Evolutionary conservation across 31 red algal genomes (phyloP).

Genomic region (Odonthalia washingtoniensis): DNA sequence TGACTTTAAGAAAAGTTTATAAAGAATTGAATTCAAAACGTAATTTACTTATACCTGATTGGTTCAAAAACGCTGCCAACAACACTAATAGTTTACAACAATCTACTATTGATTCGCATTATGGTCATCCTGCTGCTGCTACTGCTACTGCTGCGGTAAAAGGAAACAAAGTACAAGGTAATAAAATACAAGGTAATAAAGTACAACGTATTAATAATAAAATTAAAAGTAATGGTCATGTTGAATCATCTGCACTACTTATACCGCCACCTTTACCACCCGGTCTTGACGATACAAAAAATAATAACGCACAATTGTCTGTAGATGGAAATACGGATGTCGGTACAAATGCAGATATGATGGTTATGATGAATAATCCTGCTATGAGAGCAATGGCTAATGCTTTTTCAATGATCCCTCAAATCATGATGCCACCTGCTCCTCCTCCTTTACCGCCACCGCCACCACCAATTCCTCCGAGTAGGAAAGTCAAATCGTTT

Average conservation of each 20-base stretch:
- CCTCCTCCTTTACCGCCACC: conserved; percentile 50
- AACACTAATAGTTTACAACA: too few species aligned
- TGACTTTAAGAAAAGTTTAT: conserved; percentile 89
- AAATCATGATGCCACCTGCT: conserved; percentile 58
- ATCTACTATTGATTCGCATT: too few species aligned
- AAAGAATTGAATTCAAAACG: conserved; percentile 78
- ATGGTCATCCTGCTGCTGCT: too few species aligned
- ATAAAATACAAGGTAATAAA: too few species aligned
- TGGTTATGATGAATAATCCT: conserved; percentile 61
- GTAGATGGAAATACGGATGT: neutral
- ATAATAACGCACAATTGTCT: neutral
- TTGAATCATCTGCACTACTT: neutral
- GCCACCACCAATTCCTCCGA: neutral
- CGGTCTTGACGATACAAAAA: conserved; percentile 31
- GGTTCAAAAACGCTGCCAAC: conserved; percentile 29
- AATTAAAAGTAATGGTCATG: neutral
- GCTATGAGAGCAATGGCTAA: conserved; percentile 69
- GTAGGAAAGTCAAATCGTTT: neutral
- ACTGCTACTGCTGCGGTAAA: too few species aligned
- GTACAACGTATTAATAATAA: too few species aligned
- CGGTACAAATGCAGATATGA: conserved; percentile 21
- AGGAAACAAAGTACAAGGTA: too few species aligned
- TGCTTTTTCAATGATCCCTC: conserved; percentile 69
- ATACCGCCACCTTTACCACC: conserved; percentile 73
- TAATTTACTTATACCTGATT: conserved; percentile 59